These are phyloP conservation scores for Globisporangium mamillatum DNA, from an alignment of 352 stramenopile species.

Conservation along the genomic window DNA sequence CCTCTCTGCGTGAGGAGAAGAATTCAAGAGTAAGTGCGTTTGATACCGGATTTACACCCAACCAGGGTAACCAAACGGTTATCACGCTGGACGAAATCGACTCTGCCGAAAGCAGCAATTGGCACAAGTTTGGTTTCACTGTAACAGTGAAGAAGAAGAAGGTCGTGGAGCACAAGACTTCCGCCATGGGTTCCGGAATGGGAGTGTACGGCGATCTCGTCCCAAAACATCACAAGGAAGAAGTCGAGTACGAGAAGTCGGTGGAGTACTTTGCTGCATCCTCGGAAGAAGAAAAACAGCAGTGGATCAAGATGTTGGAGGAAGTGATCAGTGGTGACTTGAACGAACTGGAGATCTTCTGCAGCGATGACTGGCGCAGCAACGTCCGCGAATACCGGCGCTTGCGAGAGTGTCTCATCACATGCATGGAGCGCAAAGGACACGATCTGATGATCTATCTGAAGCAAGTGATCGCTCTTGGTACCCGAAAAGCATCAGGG, in stretches of 20 bases:
- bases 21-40: slow-evolving; percentile 26
- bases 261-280: slow-evolving; percentile 76
- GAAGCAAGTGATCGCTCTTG: slow-evolving; percentile 69
- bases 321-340: slow-evolving; percentile 79
- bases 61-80: slow-evolving; percentile 58
- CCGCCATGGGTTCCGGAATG: slow-evolving; percentile 7
- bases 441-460: slow-evolving; percentile 82
- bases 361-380: slow-evolving; percentile 86
- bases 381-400: slow-evolving; percentile 81
- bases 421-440: slow-evolving; percentile 77
- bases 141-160: slow-evolving; percentile 65
- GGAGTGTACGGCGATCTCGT: slow-evolving; percentile 17
- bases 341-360: slow-evolving; percentile 85
- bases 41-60: slow-evolving; percentile 54
- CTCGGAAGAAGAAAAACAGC: slow-evolving; percentile 59
- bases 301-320: slow-evolving; percentile 69
- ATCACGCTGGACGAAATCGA: slow-evolving; percentile 85
- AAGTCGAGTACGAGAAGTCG: slow-evolving; percentile 35
- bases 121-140: slow-evolving; percentile 71
- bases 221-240: slow-evolving; percentile 21
- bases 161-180: slow-evolving; percentile 9
- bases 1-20: slow-evolving; percentile 49
- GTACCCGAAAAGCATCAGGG: slow-evolving; percentile 57
- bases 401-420: slow-evolving; percentile 76
- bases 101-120: slow-evolving; percentile 61